Evolutionary conservation across 2,329 filamentous ascomycete species (phyloP).

Genomic region (Colletotrichum magnum): DNA sequence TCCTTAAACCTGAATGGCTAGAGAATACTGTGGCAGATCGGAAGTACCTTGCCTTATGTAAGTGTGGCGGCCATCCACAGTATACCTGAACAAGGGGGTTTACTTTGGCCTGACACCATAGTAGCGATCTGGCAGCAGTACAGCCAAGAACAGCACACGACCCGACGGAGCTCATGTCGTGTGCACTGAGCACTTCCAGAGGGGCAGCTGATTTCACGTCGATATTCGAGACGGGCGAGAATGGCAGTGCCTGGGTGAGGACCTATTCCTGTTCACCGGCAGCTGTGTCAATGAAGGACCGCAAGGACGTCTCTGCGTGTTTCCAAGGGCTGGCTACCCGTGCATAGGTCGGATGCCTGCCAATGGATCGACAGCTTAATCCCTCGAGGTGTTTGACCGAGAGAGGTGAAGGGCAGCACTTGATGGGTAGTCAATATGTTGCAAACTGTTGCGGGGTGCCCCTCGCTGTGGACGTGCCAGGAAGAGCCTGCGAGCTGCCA

Average conservation of each 20-base stretch:
- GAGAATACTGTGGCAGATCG: too few relatives aligned
- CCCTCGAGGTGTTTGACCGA: constrained; percentile 32
- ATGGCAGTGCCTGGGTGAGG: constrained; percentile 1
- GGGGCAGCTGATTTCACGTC: constrained; percentile 1
- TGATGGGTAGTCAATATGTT: not conserved
- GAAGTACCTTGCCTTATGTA: too few relatives aligned
- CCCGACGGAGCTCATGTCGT: constrained; percentile 3
- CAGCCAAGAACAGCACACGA: constrained; percentile 4
- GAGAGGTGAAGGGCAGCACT: not conserved
- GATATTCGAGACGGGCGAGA: constrained; percentile 32
- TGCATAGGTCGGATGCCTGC: constrained; percentile 17
- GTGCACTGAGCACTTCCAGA: constrained; percentile 20
- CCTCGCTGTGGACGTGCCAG: constrained; percentile 23
- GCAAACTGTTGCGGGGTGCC: constrained; percentile 12
- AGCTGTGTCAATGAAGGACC: not conserved
- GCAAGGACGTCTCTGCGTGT: constrained; percentile 5
- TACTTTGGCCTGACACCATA: too few relatives aligned
- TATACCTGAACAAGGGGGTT: too few relatives aligned
- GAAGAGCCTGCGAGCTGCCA: constrained; percentile 29
- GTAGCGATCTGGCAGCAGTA: not conserved
- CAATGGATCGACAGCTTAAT: constrained; percentile 26
- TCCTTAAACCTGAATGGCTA: too few relatives aligned
- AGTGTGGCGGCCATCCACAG: too few relatives aligned
- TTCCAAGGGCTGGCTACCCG: constrained; percentile 21
- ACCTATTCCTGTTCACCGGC: constrained; percentile 10